Conservation (phyloP, 2,329 filamentous ascomycete species). For the Pseudocercospora eumusae region DNA sequence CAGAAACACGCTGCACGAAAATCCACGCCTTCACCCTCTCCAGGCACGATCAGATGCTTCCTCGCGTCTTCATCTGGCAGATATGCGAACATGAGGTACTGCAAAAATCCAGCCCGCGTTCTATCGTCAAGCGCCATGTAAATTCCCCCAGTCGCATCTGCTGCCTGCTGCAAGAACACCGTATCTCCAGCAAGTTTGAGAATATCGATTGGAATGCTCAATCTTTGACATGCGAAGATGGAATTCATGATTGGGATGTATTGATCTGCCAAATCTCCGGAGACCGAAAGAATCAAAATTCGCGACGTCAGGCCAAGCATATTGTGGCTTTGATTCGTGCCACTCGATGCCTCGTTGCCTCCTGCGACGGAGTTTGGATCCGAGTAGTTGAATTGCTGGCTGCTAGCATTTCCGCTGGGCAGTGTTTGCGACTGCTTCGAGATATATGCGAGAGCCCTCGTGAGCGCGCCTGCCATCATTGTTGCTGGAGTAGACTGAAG, state of each 20-base stretch:
- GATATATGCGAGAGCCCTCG: slow-evolving; percentile 84
- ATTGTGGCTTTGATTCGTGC: slow-evolving; percentile 35
- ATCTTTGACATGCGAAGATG: slow-evolving; percentile 90
- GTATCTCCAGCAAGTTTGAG: slow-evolving; percentile 81
- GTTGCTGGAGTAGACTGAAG: slow-evolving; percentile 73
- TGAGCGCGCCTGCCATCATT: slow-evolving; percentile 86
- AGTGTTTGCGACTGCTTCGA: slow-evolving; percentile 67
- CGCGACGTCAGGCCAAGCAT: slow-evolving; percentile 66
- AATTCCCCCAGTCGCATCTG: slow-evolving; percentile 69
- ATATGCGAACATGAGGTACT: slow-evolving; percentile 94
- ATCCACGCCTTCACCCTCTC: slow-evolving; percentile 77
- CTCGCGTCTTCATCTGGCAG: slow-evolving; percentile 69
- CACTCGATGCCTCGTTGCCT: slow-evolving; percentile 55
- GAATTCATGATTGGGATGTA: slow-evolving; percentile 99
- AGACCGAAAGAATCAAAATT: slow-evolving; percentile 88
- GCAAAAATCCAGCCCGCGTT: slow-evolving; percentile 64
- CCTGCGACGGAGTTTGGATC: slow-evolving; percentile 50
- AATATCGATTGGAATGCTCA: slow-evolving; percentile 88
- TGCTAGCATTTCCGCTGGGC: slow-evolving; percentile 51
- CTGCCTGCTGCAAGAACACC: slow-evolving; percentile 91
- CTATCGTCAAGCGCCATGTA: slow-evolving; percentile 59
- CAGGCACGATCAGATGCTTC: slow-evolving; percentile 71
- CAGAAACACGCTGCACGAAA: slow-evolving; percentile 99
- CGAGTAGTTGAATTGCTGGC: slow-evolving; percentile 59
- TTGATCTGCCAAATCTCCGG: slow-evolving; percentile 79